These are phyloP conservation scores for Pyrenopolyporus hunteri DNA, from an alignment of 495 filamentous ascomycete genomes.

Conservation along the genomic window DNA sequence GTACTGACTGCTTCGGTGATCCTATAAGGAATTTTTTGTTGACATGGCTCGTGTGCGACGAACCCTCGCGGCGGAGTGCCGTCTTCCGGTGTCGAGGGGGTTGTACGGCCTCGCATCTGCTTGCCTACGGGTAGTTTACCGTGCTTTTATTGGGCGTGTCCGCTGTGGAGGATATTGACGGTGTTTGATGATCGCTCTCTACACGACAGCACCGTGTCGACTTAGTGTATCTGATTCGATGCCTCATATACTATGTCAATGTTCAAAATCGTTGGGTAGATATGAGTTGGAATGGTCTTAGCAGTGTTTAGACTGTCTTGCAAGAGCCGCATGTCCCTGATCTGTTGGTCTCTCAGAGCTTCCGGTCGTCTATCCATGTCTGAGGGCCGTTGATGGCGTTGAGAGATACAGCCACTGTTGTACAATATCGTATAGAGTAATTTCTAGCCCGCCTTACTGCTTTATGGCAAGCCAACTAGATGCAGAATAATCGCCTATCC, in stretches of 20 bases:
- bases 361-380: neutral
- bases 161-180: too few species aligned
- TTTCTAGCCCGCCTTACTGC: neutral
- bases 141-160: neutral
- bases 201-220: too few species aligned
- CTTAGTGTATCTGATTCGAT: too few species aligned
- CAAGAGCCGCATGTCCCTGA: neutral
- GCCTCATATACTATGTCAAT: neutral
- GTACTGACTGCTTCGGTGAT: slow-evolving; percentile 2
- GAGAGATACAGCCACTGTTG: neutral
- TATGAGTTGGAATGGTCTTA: neutral
- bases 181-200: too few species aligned
- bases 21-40: slow-evolving; percentile 10
- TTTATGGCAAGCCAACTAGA: neutral
- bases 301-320: neutral
- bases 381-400: neutral
- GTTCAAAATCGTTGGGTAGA: neutral
- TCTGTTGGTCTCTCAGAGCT: neutral
- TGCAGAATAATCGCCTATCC: neutral
- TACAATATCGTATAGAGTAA: neutral
- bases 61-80: slow-evolving; percentile 10
- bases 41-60: neutral
- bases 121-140: neutral
- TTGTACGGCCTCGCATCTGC: slow-evolving; percentile 15
- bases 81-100: slow-evolving; percentile 15